phyloP scores from a whole-genome alignment of 441 rosid genomes.

The Croton setiger region DNA sequence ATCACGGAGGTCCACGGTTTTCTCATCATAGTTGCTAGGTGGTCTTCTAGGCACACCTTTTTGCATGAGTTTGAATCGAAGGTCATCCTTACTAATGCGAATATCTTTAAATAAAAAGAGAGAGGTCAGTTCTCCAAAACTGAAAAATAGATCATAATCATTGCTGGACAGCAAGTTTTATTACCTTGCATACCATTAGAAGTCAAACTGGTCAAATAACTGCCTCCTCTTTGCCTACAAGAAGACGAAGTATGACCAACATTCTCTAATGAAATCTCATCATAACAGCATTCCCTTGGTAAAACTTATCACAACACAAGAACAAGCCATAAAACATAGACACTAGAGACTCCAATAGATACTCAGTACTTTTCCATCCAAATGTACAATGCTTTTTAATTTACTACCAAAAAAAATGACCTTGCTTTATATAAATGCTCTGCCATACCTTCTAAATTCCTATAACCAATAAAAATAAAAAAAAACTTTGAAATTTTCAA shows the following conservation, averaged over 20 bases:
- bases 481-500: not conserved
- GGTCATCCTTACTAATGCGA: constrained; percentile 62
- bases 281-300: constrained; percentile 1
- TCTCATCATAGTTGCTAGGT: constrained; percentile 40
- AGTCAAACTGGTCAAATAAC: constrained; percentile 29
- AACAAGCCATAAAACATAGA: not conserved
- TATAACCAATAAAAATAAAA: not conserved
- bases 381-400: not conserved
- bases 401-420: not conserved
- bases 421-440: not conserved
- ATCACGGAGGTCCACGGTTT: constrained; percentile 58
- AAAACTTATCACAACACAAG: not conserved
- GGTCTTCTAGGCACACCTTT: constrained; percentile 45
- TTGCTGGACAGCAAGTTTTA: constrained; percentile 17
- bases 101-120: constrained; percentile 42
- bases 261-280: not conserved
- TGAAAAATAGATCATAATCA: constrained; percentile 12
- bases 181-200: constrained; percentile 46
- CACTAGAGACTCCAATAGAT: not conserved
- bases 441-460: not conserved
- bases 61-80: constrained; percentile 73
- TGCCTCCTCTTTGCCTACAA: constrained; percentile 69
- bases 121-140: constrained; percentile 35
- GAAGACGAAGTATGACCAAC: constrained; percentile 11
- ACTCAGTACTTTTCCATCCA: not conserved